Conservation (phyloP, 2,329 filamentous ascomycete genomes). For the Cadophora gregata region DNA sequence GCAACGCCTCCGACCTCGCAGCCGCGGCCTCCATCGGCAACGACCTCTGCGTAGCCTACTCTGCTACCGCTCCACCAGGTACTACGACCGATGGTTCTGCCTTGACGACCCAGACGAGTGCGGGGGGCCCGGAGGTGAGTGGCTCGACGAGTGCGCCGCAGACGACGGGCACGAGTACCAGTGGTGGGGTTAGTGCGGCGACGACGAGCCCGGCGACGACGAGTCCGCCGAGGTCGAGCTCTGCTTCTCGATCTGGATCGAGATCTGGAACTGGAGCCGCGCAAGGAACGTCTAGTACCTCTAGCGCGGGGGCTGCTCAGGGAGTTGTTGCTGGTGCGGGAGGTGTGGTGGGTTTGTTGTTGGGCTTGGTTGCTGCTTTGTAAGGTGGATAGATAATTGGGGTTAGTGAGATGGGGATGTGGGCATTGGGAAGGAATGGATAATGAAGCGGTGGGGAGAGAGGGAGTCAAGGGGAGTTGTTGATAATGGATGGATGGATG, state of each 20-base stretch:
- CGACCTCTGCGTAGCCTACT: slow-evolving; percentile 44
- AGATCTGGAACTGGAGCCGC: not conserved
- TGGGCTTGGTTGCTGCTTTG: slow-evolving; percentile 29
- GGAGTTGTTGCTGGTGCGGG: slow-evolving; percentile 27
- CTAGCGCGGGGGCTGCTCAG: slow-evolving; percentile 11
- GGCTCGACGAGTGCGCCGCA: not conserved
- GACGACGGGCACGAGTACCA: not conserved
- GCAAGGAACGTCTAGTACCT: not conserved
- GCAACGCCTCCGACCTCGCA: slow-evolving; percentile 43
- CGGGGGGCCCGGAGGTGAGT: not conserved
- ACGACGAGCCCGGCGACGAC: slow-evolving; percentile 7
- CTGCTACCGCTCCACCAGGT: slow-evolving; percentile 31
- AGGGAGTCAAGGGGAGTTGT: too few relatives aligned
- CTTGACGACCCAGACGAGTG: not conserved
- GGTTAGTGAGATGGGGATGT: too few relatives aligned
- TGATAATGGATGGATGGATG: too few relatives aligned
- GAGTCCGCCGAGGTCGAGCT: not conserved
- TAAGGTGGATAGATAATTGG: too few relatives aligned
- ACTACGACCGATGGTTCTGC: not conserved
- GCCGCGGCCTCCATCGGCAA: slow-evolving; percentile 45
- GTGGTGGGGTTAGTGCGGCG: not conserved
- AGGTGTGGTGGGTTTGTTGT: slow-evolving; percentile 20
- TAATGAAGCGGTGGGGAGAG: too few relatives aligned
- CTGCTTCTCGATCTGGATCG: not conserved
- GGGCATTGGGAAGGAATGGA: too few relatives aligned